Base-by-base conservation (phyloP, 495 filamentous ascomycete species). In the Penicillium pulvis region DNA sequence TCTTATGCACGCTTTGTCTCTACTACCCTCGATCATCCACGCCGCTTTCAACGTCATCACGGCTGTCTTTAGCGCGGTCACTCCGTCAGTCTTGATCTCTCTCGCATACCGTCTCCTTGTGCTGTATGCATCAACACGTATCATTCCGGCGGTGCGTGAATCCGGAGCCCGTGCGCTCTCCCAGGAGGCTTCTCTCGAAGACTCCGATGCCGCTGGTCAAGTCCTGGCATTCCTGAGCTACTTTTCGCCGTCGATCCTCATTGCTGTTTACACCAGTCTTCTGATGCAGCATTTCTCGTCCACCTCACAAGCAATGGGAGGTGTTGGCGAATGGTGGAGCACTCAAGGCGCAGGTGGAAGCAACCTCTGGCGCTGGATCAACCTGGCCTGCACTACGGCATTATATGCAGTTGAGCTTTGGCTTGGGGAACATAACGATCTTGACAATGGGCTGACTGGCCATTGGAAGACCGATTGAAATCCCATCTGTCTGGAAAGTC, bases 401-500 rank as follows among this genome's bases (percentile, higher is more conserved):
- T 69, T 97, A 23, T 98, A 98, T 69, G 88, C 91, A 1, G 77
- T 98, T 45, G 93, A 98, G 74, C 73, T 97, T 31, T 90, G 89
- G 63, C 79, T 97, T 2, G 90, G 91, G 0, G 87, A 90, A 46
- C 86, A 91, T 47, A 87, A 81, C 48, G 76, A 92, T 59, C 76
- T 87, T 31, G 89, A 88, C 66, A 85, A 82, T 41, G 81, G 81
- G 45, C 72, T 89, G 58, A 85, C 85, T 1, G 85, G 82, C 33
- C 93, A 98, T 69, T 97, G 93, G 92, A 98, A 97, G 76, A 84
- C 86, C 17, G 94, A 98, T 72, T 97, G 82, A 88, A 20, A n/a
- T 9, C 53, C 39, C 26, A 11, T n/a, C 14, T 4, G 41, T 10
- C 31, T 36, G 16, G 31, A 39, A 44, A 49, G 45, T 50, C 44